Conservation (phyloP, 352 stramenopile genomes). For the Pythium diclinum region DNA sequence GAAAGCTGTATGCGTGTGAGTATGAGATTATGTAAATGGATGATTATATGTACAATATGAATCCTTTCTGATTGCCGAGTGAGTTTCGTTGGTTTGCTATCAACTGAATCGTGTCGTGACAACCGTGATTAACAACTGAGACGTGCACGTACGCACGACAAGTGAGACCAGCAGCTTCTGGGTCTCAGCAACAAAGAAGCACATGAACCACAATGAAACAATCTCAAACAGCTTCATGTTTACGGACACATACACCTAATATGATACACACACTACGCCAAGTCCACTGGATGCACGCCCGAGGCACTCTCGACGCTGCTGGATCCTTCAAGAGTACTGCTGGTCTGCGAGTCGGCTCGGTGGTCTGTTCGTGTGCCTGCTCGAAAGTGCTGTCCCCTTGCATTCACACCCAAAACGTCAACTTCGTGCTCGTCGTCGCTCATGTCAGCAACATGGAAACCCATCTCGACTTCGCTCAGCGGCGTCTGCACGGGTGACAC, state of each 20-base stretch:
- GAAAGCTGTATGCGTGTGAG: not conserved
- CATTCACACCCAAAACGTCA: not conserved
- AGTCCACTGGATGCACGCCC: slow-evolving; percentile 16
- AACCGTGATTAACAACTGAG: too few relatives aligned
- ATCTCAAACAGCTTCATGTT: too few relatives aligned
- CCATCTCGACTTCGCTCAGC: slow-evolving; percentile 26
- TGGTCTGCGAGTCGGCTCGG: slow-evolving; percentile 17
- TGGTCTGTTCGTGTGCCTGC: not conserved
- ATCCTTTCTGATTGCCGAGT: too few relatives aligned
- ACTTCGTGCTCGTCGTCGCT: slow-evolving; percentile 20
- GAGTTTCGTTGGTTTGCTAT: too few relatives aligned
- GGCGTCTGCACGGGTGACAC: slow-evolving; percentile 14
- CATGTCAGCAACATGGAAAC: slow-evolving; percentile 20
- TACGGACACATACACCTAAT: too few relatives aligned
- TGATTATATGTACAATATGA: not conserved
- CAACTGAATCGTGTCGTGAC: too few relatives aligned
- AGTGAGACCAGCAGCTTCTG: too few relatives aligned
- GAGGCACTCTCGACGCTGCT: slow-evolving; percentile 22
- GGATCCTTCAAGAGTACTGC: slow-evolving; percentile 20
- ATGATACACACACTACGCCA: slow-evolving; percentile 8
- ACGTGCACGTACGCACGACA: too few relatives aligned
- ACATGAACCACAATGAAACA: too few relatives aligned
- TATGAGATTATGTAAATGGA: not conserved
- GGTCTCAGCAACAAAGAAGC: too few relatives aligned
- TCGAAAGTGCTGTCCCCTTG: not conserved